Conservation (phyloP, 140 eudicot genomes). For the Anethum foeniculum region DNA sequence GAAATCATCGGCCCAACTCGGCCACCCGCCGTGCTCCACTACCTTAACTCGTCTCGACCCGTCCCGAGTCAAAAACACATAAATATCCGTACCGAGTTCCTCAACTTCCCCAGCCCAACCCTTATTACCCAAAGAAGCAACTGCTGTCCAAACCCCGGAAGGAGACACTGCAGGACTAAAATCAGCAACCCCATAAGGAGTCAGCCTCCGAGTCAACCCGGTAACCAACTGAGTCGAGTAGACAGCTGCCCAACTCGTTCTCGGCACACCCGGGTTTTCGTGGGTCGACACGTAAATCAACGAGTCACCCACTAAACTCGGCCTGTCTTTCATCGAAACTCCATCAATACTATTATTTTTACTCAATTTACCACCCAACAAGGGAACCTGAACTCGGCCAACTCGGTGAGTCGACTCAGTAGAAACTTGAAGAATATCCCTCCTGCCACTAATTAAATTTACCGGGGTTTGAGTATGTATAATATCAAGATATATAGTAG, state of each 20-base stretch:
- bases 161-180: conserved; percentile 96
- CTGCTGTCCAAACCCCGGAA: conserved; percentile 74
- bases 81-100: conserved; percentile 73
- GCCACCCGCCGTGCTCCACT: conserved; percentile 95
- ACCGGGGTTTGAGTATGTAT: conserved; percentile 11
- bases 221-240: conserved; percentile 66
- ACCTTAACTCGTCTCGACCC: conserved; percentile 79
- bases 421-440: neutral
- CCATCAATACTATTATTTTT: neutral
- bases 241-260: conserved; percentile 90
- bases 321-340: conserved; percentile 73
- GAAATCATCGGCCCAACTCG: conserved; percentile 76
- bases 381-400: conserved; percentile 25
- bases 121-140: conserved; percentile 60
- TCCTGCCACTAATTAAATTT: neutral
- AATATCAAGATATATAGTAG: conserved; percentile 35
- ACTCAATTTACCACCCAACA: conserved; percentile 24
- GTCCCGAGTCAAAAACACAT: conserved; percentile 60
- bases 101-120: conserved; percentile 80
- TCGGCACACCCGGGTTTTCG: conserved; percentile 54
- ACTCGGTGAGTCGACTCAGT: conserved; percentile 7
- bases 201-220: conserved; percentile 63
- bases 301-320: conserved; percentile 58
- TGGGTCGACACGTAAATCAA: conserved; percentile 78
- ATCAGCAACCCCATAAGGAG: conserved; percentile 68